Percentiles rank a stretch among this genome's conserved stretches.
Evolutionary conservation across 2,329 filamentous ascomycete genomes (phyloP).

Genomic region (Coniochaeta prunicola): DNA sequence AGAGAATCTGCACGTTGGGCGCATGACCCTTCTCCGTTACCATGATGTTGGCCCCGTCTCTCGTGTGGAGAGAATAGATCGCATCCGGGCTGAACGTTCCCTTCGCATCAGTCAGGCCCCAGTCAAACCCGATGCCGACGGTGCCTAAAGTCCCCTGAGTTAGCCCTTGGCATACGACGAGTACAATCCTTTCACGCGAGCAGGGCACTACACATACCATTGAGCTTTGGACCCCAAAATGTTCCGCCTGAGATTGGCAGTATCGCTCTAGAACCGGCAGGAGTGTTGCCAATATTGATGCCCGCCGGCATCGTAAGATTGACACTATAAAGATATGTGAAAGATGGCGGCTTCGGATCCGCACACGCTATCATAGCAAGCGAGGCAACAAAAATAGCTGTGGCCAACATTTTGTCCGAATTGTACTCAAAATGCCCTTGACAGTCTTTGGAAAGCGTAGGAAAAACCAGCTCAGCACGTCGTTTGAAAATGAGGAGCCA

Average conservation of each 20-base stretch:
- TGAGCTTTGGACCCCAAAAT: constrained; percentile 26
- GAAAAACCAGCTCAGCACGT: neutral
- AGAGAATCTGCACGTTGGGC: constrained; percentile 25
- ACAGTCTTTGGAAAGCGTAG: neutral
- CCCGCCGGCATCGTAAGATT: constrained; percentile 15
- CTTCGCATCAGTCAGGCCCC: constrained; percentile 25
- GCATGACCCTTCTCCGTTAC: constrained; percentile 27
- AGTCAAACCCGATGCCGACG: constrained; percentile 23
- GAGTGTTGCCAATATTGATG: constrained; percentile 15
- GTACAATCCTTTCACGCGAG: too few species aligned
- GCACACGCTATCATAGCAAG: neutral
- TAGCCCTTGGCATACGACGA: too few species aligned
- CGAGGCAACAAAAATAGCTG: neutral
- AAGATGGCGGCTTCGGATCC: constrained; percentile 10
- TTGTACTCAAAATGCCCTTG: neutral
- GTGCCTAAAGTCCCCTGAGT: neutral
- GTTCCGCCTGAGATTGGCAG: constrained; percentile 26
- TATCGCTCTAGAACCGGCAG: constrained; percentile 17
- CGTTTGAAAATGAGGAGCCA: neutral
- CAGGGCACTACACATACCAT: constrained; percentile 13
- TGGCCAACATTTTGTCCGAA: neutral
- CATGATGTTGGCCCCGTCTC: constrained; percentile 28
- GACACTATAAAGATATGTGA: constrained; percentile 19
- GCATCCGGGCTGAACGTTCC: constrained; percentile 30
- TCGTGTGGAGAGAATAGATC: constrained; percentile 28